phyloP scores from a whole-genome alignment of 371 early-diverging fungal species.

The Rhizopus stolonifer region DNA sequence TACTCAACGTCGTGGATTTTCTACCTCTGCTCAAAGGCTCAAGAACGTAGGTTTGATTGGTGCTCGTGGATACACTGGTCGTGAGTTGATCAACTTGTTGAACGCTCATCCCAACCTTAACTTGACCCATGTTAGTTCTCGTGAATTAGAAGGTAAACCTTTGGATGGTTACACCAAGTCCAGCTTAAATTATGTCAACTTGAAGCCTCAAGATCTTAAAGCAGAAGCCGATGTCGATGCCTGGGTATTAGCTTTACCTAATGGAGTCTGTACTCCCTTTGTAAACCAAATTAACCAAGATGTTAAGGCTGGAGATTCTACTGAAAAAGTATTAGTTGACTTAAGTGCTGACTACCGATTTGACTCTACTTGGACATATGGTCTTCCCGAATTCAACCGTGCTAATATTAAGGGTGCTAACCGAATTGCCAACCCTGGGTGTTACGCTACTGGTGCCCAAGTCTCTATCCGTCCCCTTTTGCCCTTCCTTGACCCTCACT shows the following conservation, averaged over 20 bases:
- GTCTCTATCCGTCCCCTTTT: slow-evolving; percentile 82
- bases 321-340: slow-evolving; percentile 77
- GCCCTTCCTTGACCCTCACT: slow-evolving; percentile 57
- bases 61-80: slow-evolving; percentile 95
- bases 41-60: slow-evolving; percentile 90
- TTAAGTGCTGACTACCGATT: slow-evolving; percentile 94
- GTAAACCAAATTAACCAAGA: slow-evolving; percentile 75
- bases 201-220: slow-evolving; percentile 73
- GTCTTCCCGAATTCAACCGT: slow-evolving; percentile 85
- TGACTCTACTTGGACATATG: slow-evolving; percentile 85
- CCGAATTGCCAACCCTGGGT: slow-evolving; percentile 93
- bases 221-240: slow-evolving; percentile 76
- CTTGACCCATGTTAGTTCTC: slow-evolving; percentile 87
- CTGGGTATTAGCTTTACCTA: slow-evolving; percentile 96
- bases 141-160: slow-evolving; percentile 87
- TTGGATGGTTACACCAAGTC: slow-evolving; percentile 75
- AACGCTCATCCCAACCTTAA: slow-evolving; percentile 83
- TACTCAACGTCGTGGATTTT: slow-evolving; percentile 53
- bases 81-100: slow-evolving; percentile 88
- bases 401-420: slow-evolving; percentile 54
- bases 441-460: slow-evolving; percentile 97
- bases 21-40: slow-evolving; percentile 32
- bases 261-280: slow-evolving; percentile 88
- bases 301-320: slow-evolving; percentile 38
- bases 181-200: slow-evolving; percentile 72